Conservation (phyloP, 2,329 filamentous ascomycete species). For the Madurella mycetomatis region DNA sequence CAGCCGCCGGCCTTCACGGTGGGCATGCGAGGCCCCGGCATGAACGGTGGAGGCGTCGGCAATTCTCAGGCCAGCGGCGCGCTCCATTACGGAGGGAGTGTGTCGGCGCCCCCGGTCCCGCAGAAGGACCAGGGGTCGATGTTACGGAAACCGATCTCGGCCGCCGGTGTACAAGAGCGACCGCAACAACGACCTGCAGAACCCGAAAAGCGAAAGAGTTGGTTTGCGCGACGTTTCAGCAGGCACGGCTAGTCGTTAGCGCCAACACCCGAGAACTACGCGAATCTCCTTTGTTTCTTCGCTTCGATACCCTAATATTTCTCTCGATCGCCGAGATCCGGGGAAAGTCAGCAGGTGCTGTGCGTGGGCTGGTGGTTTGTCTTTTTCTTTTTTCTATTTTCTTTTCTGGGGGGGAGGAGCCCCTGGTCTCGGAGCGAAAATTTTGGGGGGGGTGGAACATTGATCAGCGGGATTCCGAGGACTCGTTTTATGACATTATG, state of each 20-base stretch:
- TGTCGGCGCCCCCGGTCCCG: constrained; percentile 30
- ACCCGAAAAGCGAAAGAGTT: constrained; percentile 78
- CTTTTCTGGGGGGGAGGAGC: neutral
- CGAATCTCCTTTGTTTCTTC: constrained; percentile 1
- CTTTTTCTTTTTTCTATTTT: neutral
- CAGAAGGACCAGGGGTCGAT: constrained; percentile 30
- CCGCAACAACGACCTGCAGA: constrained; percentile 27
- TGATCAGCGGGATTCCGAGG: neutral
- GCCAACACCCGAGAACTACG: neutral
- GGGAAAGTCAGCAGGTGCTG: neutral
- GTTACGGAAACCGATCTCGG: constrained; percentile 24
- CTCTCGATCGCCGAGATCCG: neutral
- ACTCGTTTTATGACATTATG: neutral
- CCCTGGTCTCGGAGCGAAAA: neutral
- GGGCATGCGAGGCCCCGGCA: constrained; percentile 22
- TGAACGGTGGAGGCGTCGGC: constrained; percentile 18
- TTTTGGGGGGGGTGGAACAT: neutral
- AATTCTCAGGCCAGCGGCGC: constrained; percentile 20
- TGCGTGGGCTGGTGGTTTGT: neutral
- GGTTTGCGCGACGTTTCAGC: constrained; percentile 81
- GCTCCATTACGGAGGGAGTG: constrained; percentile 5
- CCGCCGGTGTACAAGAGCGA: constrained; percentile 22
- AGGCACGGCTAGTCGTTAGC: constrained; percentile 42
- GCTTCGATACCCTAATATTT: constrained; percentile 7
- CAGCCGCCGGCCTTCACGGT: constrained; percentile 39